phyloP scores from a whole-genome alignment of 208 protist genomes.

The Sergeia podlipaevii region DNA sequence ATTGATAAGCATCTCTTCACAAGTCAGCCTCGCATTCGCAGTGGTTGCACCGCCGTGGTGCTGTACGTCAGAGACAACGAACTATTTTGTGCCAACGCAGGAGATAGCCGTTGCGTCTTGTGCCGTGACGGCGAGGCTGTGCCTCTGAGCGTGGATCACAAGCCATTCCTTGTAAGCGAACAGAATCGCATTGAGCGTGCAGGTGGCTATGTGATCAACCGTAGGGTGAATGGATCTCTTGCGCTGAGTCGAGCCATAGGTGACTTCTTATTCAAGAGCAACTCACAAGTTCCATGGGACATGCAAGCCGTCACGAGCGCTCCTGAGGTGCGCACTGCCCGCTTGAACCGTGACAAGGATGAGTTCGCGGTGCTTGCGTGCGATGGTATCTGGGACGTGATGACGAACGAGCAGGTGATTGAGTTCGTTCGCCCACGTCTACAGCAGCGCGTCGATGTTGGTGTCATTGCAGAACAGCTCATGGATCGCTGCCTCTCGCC shows the following conservation, averaged over 20 bases:
- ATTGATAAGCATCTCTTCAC: slow-evolving; percentile 74
- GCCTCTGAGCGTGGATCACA: slow-evolving; percentile 93
- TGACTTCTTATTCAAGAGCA: slow-evolving; percentile 93
- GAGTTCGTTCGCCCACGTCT: slow-evolving; percentile 71
- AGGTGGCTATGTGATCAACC: slow-evolving; percentile 89
- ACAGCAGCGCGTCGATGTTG: slow-evolving; percentile 49
- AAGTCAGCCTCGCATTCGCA: slow-evolving; percentile 35
- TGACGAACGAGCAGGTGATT: slow-evolving; percentile 86
- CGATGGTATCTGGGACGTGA: slow-evolving; percentile 93
- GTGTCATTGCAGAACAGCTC: slow-evolving; percentile 61
- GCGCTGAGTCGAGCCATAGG: slow-evolving; percentile 94
- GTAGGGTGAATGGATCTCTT: slow-evolving; percentile 93
- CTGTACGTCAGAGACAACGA: slow-evolving; percentile 72
- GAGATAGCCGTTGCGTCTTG: slow-evolving; percentile 89
- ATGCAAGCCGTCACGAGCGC: slow-evolving; percentile 90
- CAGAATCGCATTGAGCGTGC: slow-evolving; percentile 86
- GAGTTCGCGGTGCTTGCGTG: slow-evolving; percentile 90
- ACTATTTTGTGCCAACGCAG: slow-evolving; percentile 91
- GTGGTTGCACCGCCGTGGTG: slow-evolving; percentile 86
- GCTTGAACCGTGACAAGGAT: slow-evolving; percentile 73
- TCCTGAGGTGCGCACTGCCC: slow-evolving; percentile 64
- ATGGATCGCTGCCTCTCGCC: slow-evolving; percentile 81
- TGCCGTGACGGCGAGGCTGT: slow-evolving; percentile 82
- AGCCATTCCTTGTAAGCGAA: slow-evolving; percentile 82
- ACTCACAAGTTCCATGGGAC: slow-evolving; percentile 76